Percentiles rank a stretch among this genome's conserved stretches.
Evolutionary conservation across 2,329 filamentous ascomycete genomes (phyloP).

Genomic region (Plenodomus lindquistii): DNA sequence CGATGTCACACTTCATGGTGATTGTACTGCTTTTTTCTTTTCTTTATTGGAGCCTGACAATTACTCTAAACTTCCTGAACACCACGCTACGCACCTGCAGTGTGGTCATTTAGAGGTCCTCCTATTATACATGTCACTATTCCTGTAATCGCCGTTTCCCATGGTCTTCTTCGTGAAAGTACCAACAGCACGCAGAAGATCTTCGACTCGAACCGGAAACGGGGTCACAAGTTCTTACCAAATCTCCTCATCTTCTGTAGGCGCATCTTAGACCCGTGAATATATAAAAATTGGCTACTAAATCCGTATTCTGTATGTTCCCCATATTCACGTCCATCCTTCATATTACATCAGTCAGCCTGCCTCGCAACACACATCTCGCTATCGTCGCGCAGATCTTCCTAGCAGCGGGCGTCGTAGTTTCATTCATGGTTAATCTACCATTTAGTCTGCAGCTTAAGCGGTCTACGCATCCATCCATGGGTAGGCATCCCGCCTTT

Average conservation of each 20-base stretch:
- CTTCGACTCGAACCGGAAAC: slow-evolving; percentile 44
- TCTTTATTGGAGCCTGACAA: too few species aligned
- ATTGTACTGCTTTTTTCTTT: too few species aligned
- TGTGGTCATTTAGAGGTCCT: slow-evolving; percentile 44
- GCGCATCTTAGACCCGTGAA: slow-evolving; percentile 1
- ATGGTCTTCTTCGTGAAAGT: slow-evolving; percentile 48
- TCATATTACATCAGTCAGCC: slow-evolving; percentile 37
- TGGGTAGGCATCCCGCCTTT: slow-evolving; percentile 68
- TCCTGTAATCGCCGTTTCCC: slow-evolving; percentile 47
- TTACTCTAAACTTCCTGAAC: too few species aligned
- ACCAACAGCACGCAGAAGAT: slow-evolving; percentile 49
- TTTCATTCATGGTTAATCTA: slow-evolving; percentile 79
- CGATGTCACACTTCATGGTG: too few species aligned
- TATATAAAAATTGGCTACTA: not conserved
- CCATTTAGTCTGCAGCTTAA: slow-evolving; percentile 76
- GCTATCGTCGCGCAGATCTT: slow-evolving; percentile 68
- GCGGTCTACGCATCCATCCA: slow-evolving; percentile 68
- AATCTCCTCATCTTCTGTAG: slow-evolving; percentile 46
- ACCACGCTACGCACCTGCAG: slow-evolving; percentile 36
- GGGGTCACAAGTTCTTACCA: slow-evolving; percentile 49
- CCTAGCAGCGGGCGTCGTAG: slow-evolving; percentile 71
- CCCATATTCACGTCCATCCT: slow-evolving; percentile 47
- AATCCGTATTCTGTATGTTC: slow-evolving; percentile 49
- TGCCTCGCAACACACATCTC: slow-evolving; percentile 49
- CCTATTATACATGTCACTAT: slow-evolving; percentile 45